Evolutionary conservation across 768 basidiomycete genomes (phyloP).

Genomic region (button mushroom (Agaricus bisporus)): DNA sequence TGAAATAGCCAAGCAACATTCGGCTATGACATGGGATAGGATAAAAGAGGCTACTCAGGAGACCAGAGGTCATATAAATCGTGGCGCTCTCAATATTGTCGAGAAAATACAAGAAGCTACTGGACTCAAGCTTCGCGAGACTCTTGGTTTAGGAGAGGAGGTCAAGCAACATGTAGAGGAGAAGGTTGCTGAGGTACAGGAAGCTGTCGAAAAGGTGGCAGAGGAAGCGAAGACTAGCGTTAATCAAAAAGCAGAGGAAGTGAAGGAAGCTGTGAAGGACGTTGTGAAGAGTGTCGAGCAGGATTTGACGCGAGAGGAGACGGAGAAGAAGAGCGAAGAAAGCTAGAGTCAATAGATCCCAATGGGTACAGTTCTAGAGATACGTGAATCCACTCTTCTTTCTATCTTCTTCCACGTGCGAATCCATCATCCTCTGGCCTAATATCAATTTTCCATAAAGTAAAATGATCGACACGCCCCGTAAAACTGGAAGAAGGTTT

Average conservation of each 20-base stretch:
- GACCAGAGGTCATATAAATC: constrained; percentile 37
- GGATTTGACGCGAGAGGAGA: constrained; percentile 15
- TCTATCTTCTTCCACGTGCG: background rate
- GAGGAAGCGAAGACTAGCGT: constrained; percentile 7
- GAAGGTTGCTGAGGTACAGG: constrained; percentile 19
- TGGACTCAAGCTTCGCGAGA: constrained; percentile 66
- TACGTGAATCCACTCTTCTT: background rate
- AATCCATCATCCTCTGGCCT: background rate
- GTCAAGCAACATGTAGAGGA: constrained; percentile 15
- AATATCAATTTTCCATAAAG: background rate
- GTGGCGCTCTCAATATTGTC: constrained; percentile 40
- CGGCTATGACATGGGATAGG: constrained; percentile 51
- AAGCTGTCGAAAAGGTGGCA: constrained; percentile 20
- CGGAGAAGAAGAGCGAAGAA: constrained; percentile 18
- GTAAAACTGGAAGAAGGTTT: background rate
- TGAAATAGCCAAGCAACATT: constrained; percentile 54
- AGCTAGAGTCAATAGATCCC: constrained; percentile 12
- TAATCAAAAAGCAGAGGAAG: constrained; percentile 12
- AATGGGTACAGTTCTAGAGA: background rate
- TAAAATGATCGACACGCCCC: background rate
- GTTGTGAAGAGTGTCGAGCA: constrained; percentile 3
- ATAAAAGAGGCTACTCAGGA: constrained; percentile 44
- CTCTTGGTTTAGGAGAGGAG: constrained; percentile 37
- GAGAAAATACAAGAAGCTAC: constrained; percentile 60
- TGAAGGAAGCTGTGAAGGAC: constrained; percentile 10